A percentile compares a stretch with the other conserved stretches of the same genome.
Evolutionary conservation across 768 basidiomycete genomes (phyloP).

Genomic region (Mycena sanguinolenta): DNA sequence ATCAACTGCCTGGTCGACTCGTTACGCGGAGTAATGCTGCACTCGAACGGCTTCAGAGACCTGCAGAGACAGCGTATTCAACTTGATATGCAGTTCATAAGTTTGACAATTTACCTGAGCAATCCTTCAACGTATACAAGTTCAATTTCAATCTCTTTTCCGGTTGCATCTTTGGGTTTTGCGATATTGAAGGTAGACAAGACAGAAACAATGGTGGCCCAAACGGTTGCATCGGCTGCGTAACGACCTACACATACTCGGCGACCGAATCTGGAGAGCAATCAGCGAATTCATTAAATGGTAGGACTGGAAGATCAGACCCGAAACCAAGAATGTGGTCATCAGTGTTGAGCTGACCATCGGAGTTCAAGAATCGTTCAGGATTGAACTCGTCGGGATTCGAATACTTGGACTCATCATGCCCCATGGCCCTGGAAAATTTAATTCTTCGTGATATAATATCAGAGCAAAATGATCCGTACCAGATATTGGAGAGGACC

Average conservation of each 20-base stretch:
- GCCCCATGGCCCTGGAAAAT: slow-evolving; percentile 37
- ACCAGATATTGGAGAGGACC: slow-evolving; percentile 18
- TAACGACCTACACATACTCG: too few relatives aligned
- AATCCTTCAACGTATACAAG: background rate
- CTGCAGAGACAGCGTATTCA: background rate
- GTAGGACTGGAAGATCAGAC: too few relatives aligned
- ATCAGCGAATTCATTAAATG: too few relatives aligned
- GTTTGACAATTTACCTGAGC: background rate
- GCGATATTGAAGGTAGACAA: slow-evolving; percentile 10
- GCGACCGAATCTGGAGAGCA: too few relatives aligned
- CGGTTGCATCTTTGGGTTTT: slow-evolving; percentile 55
- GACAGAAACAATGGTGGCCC: slow-evolving; percentile 13
- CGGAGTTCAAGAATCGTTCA: slow-evolving; percentile 42
- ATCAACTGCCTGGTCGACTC: background rate
- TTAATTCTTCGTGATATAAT: background rate
- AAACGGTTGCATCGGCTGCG: too few relatives aligned
- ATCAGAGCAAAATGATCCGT: too few relatives aligned
- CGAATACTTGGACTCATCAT: slow-evolving; percentile 45
- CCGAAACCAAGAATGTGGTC: too few relatives aligned
- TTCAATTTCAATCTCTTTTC: slow-evolving; percentile 68
- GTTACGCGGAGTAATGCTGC: slow-evolving; percentile 6
- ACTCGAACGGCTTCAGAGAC: slow-evolving; percentile 6
- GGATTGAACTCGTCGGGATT: slow-evolving; percentile 46
- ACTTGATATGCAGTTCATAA: too few relatives aligned
- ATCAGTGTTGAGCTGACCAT: too few relatives aligned